These are phyloP conservation scores for Fraxinus floribunda DNA, from an alignment of 305 asterid species.

Conservation along the genomic window DNA sequence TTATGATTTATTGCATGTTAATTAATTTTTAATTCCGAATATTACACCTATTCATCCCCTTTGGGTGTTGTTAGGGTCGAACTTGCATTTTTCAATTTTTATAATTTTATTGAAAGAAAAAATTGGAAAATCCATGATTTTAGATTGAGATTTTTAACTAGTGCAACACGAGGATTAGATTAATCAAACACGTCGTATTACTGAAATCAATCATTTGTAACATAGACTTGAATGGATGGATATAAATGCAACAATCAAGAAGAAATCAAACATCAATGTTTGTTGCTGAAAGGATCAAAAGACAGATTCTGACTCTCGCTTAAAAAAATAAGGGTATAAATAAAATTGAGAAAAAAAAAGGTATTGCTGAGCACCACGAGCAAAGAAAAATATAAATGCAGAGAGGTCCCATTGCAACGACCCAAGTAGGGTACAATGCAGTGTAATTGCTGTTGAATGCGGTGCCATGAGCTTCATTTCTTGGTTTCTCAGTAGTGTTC, in stretches of 20 bases:
- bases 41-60: too few species aligned
- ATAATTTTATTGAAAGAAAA: not conserved
- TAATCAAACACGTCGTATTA: not conserved
- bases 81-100: too few species aligned
- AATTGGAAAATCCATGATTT: not conserved
- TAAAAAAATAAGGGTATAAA: not conserved
- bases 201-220: not conserved
- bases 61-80: too few species aligned
- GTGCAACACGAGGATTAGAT: not conserved
- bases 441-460: not conserved
- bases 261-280: not conserved
- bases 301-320: not conserved
- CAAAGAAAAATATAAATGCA: not conserved
- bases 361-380: not conserved
- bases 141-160: not conserved
- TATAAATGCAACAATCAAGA: not conserved
- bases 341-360: not conserved
- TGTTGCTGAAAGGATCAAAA: not conserved
- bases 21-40: too few species aligned
- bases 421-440: slow-evolving; percentile 2
- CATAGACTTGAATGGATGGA: not conserved
- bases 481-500: slow-evolving; percentile 42
- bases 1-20: too few species aligned
- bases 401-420: not conserved
- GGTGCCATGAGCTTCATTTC: not conserved